These are phyloP conservation scores for Arabidopsis lyrata DNA, from an alignment of 441 rosid species.

Conservation along the genomic window DNA sequence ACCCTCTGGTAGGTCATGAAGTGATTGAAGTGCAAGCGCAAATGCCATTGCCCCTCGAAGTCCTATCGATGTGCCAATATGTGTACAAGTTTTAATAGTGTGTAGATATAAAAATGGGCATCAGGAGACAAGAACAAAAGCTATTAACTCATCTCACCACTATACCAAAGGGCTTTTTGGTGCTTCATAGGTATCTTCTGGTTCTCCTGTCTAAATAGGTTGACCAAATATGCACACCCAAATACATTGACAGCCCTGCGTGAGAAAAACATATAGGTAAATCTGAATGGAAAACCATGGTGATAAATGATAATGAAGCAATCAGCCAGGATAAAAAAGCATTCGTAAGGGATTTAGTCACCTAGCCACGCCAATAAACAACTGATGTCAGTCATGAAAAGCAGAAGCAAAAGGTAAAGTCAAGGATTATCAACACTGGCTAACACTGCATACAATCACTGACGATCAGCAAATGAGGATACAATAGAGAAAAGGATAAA, in stretches of 20 bases:
- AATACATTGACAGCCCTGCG: slow-evolving; percentile 65
- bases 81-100: slow-evolving; percentile 31
- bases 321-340: slow-evolving; percentile 1
- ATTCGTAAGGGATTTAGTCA: slow-evolving; percentile 15
- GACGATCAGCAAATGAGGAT: slow-evolving; percentile 56
- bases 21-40: slow-evolving; percentile 96
- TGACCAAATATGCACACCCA: slow-evolving; percentile 90
- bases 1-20: slow-evolving; percentile 96
- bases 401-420: slow-evolving; percentile 31
- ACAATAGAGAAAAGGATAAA: slow-evolving; percentile 96
- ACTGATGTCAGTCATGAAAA: slow-evolving; percentile 37
- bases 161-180: slow-evolving; percentile 98
- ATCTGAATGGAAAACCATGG: slow-evolving; percentile 1
- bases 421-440: slow-evolving; percentile 37
- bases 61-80: slow-evolving; percentile 55
- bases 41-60: slow-evolving; percentile 99
- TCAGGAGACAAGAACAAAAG: slow-evolving; percentile 14
- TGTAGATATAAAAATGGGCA: slow-evolving; percentile 31
- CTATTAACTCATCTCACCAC: slow-evolving; percentile 66
- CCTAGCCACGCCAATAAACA: slow-evolving; percentile 44
- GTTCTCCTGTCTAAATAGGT: slow-evolving; percentile 73
- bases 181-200: slow-evolving; percentile 81
- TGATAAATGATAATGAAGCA: slow-evolving; percentile 5
- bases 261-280: slow-evolving; percentile 21
- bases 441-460: slow-evolving; percentile 19